Evolutionary conservation across 352 stramenopile species (phyloP), one percentile per base, ranked within the genome.

Genomic region (Phytopythium montanum): DNA sequence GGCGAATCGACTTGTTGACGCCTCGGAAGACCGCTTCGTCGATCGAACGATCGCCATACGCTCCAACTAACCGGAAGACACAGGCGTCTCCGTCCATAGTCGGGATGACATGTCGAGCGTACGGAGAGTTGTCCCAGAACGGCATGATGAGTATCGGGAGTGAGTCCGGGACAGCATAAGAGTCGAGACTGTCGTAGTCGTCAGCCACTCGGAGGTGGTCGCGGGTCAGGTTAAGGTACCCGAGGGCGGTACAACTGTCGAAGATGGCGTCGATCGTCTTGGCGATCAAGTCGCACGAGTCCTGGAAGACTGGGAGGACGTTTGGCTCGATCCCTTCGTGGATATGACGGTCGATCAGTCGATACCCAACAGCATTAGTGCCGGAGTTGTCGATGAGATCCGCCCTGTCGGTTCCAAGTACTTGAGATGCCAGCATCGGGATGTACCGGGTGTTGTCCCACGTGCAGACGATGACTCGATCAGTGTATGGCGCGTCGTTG

Each of bases 401-500:
- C 3, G 36, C 36, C 16, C 28, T 58, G 9, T 50, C 21, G 16
- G 52, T 39, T 7, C 3, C 28, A 14, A 59, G 54, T 3, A 65
- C 70, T 49, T 63, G 9, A 18, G 54, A 62, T 6, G 75, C 61
- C 14, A 83, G 66, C 14, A 75, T 62, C 1, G 79, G 69, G 13
- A 65, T 53, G 57, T 73, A 85, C 0, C 49, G 41, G 2, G 51
- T 52, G 1, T 67, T 69, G 13, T 70, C 55, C 2, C 59, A 36
- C 2, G 70, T 54, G 34, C 77, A 87, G 1, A 73, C 66, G 18
- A 85, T 52, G 8, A 61, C 62, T 1, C 75, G 73, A 52, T 85
- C 77, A 5, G 64, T 52, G 50, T 76, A 86, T 3, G 72, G 75
- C 23, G 75, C 62, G 38, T 88, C 78, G 52, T 81, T 88, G 0